Evolutionary conservation across 225 moss, liverwort and hornwort species (phyloP).

Genomic region (Polytrichum commune): DNA sequence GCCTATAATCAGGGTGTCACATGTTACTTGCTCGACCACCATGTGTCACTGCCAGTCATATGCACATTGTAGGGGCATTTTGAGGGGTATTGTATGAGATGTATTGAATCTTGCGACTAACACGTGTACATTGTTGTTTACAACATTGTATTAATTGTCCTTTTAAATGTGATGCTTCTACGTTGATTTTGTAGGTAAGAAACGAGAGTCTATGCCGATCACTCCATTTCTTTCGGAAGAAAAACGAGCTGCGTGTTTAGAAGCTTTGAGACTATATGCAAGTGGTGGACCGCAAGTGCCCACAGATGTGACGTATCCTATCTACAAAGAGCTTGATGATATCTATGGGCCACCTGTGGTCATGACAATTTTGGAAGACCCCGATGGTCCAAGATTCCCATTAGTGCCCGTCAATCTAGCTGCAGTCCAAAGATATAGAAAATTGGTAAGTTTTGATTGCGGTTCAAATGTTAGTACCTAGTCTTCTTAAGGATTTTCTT

Average conservation of each 20-base stretch:
- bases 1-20: too few species aligned
- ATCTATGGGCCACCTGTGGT: conserved; percentile 21
- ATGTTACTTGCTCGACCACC: too few species aligned
- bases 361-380: conserved; percentile 30
- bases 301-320: conserved; percentile 21
- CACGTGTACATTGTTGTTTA: too few species aligned
- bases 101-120: too few species aligned
- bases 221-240: conserved; percentile 68
- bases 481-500: too few species aligned
- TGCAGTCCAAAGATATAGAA: conserved; percentile 73
- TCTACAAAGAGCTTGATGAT: conserved; percentile 23
- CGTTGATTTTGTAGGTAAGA: conserved; percentile 16
- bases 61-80: too few species aligned
- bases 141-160: too few species aligned
- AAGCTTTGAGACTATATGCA: conserved; percentile 55
- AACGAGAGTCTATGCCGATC: conserved; percentile 50
- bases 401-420: conserved; percentile 31
- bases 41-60: too few species aligned
- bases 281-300: conserved; percentile 11
- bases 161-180: background rate
- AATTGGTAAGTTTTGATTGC: conserved; percentile 39
- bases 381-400: conserved; percentile 18
- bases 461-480: too few species aligned
- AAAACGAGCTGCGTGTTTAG: conserved; percentile 75
- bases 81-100: too few species aligned